Conservation (phyloP, 1,284 basidiomycete genomes). For the Irpex sp. region DNA sequence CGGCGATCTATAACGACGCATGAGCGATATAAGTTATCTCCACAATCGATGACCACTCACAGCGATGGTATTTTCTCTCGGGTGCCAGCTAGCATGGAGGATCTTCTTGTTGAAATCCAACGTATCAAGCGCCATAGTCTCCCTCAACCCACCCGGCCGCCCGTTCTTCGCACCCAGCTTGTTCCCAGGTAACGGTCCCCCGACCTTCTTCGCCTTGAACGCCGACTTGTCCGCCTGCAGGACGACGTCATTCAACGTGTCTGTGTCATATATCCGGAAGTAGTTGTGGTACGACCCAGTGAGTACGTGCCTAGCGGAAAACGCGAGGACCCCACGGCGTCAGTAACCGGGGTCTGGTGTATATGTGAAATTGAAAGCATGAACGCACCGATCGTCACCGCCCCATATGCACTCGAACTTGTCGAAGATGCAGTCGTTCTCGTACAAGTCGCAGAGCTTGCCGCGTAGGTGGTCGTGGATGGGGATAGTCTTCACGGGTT, state of each 20-base stretch:
- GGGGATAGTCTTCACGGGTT: conserved; percentile 95
- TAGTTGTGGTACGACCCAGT: conserved; percentile 99
- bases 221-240: conserved; percentile 99
- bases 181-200: conserved; percentile 69
- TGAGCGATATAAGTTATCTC: conserved; percentile 6
- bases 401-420: conserved; percentile 99
- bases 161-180: conserved; percentile 73
- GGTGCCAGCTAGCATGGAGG: conserved; percentile 95
- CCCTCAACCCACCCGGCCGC: conserved; percentile 66
- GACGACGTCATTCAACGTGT: conserved; percentile 87
- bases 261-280: conserved; percentile 98
- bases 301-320: conserved; percentile 71
- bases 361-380: neutral
- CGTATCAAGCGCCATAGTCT: conserved; percentile 86
- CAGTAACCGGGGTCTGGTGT: neutral
- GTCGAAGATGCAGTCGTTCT: conserved; percentile 99
- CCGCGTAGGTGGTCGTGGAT: conserved; percentile 98
- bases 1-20: conserved; percentile 66
- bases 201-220: conserved; percentile 99
- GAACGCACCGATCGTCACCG: conserved; percentile 88
- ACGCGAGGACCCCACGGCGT: neutral
- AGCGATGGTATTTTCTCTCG: conserved; percentile 95
- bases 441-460: conserved; percentile 98
- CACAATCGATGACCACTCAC: conserved; percentile 43
- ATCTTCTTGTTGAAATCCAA: conserved; percentile 99